phyloP scores from a whole-genome alignment of 2,329 filamentous ascomycete species.

The Colletotrichum camelliae region DNA sequence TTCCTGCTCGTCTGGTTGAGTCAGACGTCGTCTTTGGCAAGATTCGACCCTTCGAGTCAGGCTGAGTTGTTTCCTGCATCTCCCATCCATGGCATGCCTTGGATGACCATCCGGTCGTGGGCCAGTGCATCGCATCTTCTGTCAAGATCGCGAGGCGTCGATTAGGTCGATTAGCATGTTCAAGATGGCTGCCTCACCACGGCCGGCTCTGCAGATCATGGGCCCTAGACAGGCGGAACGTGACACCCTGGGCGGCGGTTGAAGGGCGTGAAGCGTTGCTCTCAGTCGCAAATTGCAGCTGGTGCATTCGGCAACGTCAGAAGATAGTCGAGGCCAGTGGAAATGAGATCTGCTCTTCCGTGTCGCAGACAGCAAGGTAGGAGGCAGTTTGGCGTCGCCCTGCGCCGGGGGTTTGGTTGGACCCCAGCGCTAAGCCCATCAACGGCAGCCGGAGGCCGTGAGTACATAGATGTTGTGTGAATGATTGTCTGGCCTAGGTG shows the following conservation, averaged over 20 bases:
- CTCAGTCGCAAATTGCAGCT: background rate
- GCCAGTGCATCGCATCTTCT: background rate
- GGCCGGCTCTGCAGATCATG: constrained; percentile 3
- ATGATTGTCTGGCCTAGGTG: constrained; percentile 5
- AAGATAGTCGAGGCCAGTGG: background rate
- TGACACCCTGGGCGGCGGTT: background rate
- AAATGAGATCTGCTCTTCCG: constrained; percentile 10
- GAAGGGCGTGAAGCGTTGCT: background rate
- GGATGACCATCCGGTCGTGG: background rate
- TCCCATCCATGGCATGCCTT: background rate
- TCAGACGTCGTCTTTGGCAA: background rate
- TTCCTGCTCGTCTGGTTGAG: background rate
- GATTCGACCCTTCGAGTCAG: background rate
- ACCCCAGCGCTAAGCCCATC: background rate
- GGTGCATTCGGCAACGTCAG: constrained; percentile 5
- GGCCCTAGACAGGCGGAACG: background rate
- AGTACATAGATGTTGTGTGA: background rate
- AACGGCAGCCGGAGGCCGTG: background rate
- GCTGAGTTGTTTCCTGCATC: background rate
- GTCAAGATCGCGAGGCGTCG: background rate
- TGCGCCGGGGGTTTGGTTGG: background rate
- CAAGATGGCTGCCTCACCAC: background rate
- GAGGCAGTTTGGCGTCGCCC: background rate
- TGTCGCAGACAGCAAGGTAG: background rate
- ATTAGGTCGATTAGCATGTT: background rate